Conservation (phyloP, 306 rosid species). For the Trifolium pratense region DNA sequence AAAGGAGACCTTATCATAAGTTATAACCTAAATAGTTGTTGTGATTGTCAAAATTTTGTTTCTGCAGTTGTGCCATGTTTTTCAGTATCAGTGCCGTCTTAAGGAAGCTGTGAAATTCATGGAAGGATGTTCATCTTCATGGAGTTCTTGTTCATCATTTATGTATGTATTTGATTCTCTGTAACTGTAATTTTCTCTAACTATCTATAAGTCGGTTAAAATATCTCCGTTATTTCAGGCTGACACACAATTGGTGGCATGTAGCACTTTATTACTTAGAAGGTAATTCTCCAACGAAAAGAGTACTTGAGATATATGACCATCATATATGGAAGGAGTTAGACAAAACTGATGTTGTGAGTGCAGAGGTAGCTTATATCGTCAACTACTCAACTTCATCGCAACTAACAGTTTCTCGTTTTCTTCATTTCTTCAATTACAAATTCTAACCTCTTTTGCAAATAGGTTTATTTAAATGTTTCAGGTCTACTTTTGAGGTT, state of each 20-base stretch:
- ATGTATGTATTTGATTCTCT: slow-evolving; percentile 56
- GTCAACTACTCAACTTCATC: slow-evolving; percentile 23
- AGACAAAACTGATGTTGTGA: slow-evolving; percentile 58
- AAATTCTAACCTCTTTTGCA: slow-evolving; percentile 35
- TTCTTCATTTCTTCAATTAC: neutral
- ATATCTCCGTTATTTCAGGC: slow-evolving; percentile 53
- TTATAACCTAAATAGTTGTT: slow-evolving; percentile 13
- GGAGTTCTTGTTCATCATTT: slow-evolving; percentile 68
- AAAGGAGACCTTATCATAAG: slow-evolving; percentile 5
- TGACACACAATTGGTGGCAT: slow-evolving; percentile 99
- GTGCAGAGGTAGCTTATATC: slow-evolving; percentile 58
- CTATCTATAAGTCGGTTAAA: slow-evolving; percentile 21
- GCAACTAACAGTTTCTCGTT: neutral
- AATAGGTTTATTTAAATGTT: slow-evolving; percentile 88
- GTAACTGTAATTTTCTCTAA: slow-evolving; percentile 24
- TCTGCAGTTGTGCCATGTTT: slow-evolving; percentile 88
- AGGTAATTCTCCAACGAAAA: slow-evolving; percentile 67
- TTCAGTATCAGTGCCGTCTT: slow-evolving; percentile 73
- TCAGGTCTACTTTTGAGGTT: slow-evolving; percentile 70
- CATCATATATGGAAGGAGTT: slow-evolving; percentile 84
- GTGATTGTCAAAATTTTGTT: slow-evolving; percentile 33
- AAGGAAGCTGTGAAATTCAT: slow-evolving; percentile 86
- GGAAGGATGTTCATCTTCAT: slow-evolving; percentile 78
- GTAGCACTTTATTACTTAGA: slow-evolving; percentile 86
- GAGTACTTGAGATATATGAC: slow-evolving; percentile 68